Evolutionary conservation across 2,329 filamentous ascomycete genomes (phyloP), one percentile per base, ranked within the genome.

Genomic region (Penicillium thymicola): DNA sequence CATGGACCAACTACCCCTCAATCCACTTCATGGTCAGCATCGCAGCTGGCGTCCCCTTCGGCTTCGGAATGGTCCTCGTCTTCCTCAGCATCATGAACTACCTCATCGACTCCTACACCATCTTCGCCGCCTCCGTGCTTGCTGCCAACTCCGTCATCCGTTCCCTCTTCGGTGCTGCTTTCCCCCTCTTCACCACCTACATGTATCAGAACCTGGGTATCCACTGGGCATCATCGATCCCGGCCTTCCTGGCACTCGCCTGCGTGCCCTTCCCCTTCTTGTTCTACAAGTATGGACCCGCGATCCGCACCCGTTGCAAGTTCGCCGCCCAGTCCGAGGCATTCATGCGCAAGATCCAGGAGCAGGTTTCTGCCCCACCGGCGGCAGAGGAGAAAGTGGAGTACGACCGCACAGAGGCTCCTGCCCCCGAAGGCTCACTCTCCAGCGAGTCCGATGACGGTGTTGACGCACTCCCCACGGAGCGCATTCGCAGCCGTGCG

Each of bases 271-370:
- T 67, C 60, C 65, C 65, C 11, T 67, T 67, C 60, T 45, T 67
- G 37, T 67, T 67, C 60, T 67, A 67, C 57, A 66, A 67, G 52
- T 67, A 67, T 41, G 65, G 65, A 16, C 48, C 59, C 18, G 46
- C 60, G 9, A 65, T 66, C 43, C 63, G 64, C 44, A 53, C 43
- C 14, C 60, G 64, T 34, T 66, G 64, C 63, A 65, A 65, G 59
- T 66, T 65, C 51, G 61, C 64, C 30, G 64, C 68, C 32, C 62
- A 70, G 53, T 71, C 69, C 5, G 69, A 71, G 5, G 71, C 70
- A 5, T 74, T 75, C 59, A 70, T 74, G 65, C 70, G 69, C 54
- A 72, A 69, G 57, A 65, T 74, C 57, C 63, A 71, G 54, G 65
- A 70, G 25, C 65, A 68, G 51, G 59, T 59, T 14, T 60, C 56